Evolutionary conservation across 2,329 filamentous ascomycete species (phyloP).

Genomic region (Salinomyces thailandicus): DNA sequence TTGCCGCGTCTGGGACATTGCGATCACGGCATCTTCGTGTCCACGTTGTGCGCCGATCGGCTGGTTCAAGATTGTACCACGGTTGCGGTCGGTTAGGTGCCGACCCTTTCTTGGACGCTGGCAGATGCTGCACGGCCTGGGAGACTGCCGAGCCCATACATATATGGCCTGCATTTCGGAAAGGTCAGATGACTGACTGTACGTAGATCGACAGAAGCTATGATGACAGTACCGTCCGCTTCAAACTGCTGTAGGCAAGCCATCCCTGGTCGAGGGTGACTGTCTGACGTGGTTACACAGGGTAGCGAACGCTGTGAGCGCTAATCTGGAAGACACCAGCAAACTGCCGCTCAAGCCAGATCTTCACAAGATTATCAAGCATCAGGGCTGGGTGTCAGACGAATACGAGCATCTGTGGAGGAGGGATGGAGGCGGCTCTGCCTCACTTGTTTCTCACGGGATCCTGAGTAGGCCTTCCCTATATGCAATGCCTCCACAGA

Average conservation of each 20-base stretch:
- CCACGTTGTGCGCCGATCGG: too few relatives aligned
- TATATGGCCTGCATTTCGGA: too few relatives aligned
- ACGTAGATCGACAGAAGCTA: conserved; percentile 25
- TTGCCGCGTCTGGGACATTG: too few relatives aligned
- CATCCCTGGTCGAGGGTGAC: background rate
- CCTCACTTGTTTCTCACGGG: conserved; percentile 20
- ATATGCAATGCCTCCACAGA: too few relatives aligned
- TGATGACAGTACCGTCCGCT: conserved; percentile 25
- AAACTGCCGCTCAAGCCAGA: conserved; percentile 19
- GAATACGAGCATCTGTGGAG: conserved; percentile 27
- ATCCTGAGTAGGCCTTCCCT: conserved; percentile 18
- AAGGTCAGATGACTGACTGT: too few relatives aligned
- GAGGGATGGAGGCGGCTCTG: conserved; percentile 25
- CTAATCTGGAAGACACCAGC: conserved; percentile 20
- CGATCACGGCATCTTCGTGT: too few relatives aligned
- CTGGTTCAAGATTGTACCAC: too few relatives aligned
- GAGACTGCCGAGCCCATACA: too few relatives aligned
- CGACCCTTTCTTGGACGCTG: too few relatives aligned
- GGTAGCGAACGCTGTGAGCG: conserved; percentile 17
- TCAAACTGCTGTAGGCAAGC: conserved; percentile 23
- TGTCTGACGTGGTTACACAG: too few relatives aligned
- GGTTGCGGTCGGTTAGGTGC: too few relatives aligned
- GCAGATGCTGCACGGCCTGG: too few relatives aligned
- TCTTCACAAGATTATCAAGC: conserved; percentile 15
- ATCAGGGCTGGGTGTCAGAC: conserved; percentile 25